Percentiles rank a stretch among this genome's conserved stretches.
These are phyloP conservation scores for Apostasia ramifera DNA, from an alignment of 106 monocot genomes.

Conservation along the genomic window DNA sequence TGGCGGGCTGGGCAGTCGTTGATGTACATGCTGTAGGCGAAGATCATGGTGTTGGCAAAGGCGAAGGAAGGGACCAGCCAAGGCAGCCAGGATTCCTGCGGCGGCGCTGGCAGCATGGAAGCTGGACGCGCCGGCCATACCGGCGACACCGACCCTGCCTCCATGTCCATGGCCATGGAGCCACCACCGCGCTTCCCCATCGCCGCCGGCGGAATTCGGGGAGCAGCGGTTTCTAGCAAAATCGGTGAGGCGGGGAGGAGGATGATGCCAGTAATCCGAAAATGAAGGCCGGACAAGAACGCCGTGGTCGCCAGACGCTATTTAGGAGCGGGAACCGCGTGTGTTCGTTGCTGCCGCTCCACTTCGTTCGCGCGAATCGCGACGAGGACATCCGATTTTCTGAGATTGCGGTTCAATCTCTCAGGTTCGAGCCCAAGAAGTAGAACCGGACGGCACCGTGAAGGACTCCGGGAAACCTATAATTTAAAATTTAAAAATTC, in stretches of 20 bases:
- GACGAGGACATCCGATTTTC: too few relatives aligned
- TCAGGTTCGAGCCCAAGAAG: too few relatives aligned
- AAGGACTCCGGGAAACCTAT: too few relatives aligned
- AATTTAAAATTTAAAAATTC: too few relatives aligned
- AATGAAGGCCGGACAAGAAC: background rate
- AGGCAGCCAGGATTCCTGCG: conserved; percentile 26
- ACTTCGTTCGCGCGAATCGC: too few relatives aligned
- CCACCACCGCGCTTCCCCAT: background rate
- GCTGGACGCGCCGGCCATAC: background rate
- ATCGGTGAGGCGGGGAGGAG: background rate
- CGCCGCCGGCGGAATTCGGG: too few relatives aligned
- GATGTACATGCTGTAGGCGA: conserved; percentile 65
- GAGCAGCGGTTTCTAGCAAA: background rate
- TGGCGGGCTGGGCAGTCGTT: conserved; percentile 66
- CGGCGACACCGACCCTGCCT: background rate
- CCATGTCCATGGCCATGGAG: background rate
- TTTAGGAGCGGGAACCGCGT: background rate
- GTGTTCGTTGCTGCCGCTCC: too few relatives aligned
- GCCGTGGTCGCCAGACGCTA: background rate
- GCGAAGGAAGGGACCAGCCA: conserved; percentile 58
- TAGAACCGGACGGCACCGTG: too few relatives aligned
- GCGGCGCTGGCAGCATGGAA: background rate
- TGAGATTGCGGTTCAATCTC: too few relatives aligned
- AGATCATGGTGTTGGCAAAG: conserved; percentile 37
- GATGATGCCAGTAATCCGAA: background rate